Evolutionary conservation across 1,284 basidiomycete species (phyloP).

Genomic region (Puccinia triticina): DNA sequence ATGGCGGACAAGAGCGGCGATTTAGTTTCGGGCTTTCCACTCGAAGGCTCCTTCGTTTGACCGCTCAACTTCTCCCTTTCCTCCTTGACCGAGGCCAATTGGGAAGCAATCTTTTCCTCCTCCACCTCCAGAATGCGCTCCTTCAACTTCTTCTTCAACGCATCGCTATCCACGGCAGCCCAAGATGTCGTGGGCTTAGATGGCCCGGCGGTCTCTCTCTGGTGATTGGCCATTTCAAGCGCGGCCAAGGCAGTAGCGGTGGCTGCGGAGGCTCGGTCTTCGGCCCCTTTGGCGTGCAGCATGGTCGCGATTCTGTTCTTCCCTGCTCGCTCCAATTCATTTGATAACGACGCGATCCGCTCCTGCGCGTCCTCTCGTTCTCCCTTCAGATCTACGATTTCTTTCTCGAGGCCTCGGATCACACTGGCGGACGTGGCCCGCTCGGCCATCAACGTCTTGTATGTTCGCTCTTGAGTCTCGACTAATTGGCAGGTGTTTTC

Average conservation of each 20-base stretch:
- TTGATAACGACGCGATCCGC: neutral
- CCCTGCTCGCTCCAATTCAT: constrained; percentile 25
- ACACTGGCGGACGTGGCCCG: neutral
- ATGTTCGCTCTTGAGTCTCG: constrained; percentile 26
- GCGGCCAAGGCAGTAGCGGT: neutral
- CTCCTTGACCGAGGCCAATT: constrained; percentile 26
- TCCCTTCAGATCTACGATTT: neutral
- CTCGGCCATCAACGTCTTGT: constrained; percentile 34
- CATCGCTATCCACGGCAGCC: constrained; percentile 15
- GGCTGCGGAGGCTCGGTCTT: constrained; percentile 16
- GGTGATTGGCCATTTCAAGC: neutral
- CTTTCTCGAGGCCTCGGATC: constrained; percentile 4
- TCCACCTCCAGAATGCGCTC: constrained; percentile 27
- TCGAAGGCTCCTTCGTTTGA: neutral
- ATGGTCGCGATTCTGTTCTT: constrained; percentile 20
- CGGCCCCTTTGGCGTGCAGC: constrained; percentile 31
- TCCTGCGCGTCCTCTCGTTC: neutral
- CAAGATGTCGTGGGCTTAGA: constrained; percentile 4
- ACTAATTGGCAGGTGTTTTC: constrained; percentile 36
- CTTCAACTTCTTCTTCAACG: constrained; percentile 27
- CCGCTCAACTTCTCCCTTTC: constrained; percentile 28
- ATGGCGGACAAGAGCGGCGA: neutral
- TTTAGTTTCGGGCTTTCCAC: neutral
- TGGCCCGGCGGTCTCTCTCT: neutral
- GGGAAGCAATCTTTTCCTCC: constrained; percentile 18